Conservation (phyloP, 148 eudicot species). For the Pharnaceum exiguum region DNA sequence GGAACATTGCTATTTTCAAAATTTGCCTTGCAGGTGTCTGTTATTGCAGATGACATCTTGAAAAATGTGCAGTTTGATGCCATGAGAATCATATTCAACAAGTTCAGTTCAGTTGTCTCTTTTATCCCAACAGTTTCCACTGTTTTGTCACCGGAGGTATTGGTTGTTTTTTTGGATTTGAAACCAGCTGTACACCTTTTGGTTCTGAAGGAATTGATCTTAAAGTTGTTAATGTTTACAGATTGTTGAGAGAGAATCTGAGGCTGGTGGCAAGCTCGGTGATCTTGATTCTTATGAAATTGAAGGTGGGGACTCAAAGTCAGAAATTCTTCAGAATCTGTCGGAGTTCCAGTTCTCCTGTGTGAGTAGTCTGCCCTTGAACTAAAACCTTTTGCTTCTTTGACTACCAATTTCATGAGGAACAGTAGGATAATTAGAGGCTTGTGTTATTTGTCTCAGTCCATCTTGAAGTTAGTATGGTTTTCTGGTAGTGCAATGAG, state of each 20-base stretch:
- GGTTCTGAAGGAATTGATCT: neutral
- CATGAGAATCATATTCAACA: conserved; percentile 82
- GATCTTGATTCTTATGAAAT: conserved; percentile 81
- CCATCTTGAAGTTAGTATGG: too few species aligned
- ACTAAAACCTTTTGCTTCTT: neutral
- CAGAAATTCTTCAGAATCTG: conserved; percentile 86
- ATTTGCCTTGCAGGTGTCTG: conserved; percentile 63
- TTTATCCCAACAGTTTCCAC: conserved; percentile 84
- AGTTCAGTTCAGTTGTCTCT: conserved; percentile 78
- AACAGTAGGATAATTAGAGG: too few species aligned
- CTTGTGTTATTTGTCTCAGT: too few species aligned
- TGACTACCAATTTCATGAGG: neutral
- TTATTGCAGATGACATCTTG: conserved; percentile 85
- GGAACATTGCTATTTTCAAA: too few species aligned
- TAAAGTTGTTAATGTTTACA: conserved; percentile 20
- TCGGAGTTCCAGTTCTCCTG: conserved; percentile 87
- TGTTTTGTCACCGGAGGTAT: conserved; percentile 86
- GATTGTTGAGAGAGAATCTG: conserved; percentile 83
- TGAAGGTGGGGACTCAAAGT: conserved; percentile 88
- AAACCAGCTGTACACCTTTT: neutral
- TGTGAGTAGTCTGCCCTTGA: conserved; percentile 38
- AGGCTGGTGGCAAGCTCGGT: conserved; percentile 82
- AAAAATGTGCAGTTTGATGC: conserved; percentile 94
- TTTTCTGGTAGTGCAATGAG: too few species aligned
- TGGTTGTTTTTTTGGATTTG: conserved; percentile 5